Evolutionary conservation across 2,329 filamentous ascomycete genomes (phyloP).

Genomic region (Xylaria sp.): DNA sequence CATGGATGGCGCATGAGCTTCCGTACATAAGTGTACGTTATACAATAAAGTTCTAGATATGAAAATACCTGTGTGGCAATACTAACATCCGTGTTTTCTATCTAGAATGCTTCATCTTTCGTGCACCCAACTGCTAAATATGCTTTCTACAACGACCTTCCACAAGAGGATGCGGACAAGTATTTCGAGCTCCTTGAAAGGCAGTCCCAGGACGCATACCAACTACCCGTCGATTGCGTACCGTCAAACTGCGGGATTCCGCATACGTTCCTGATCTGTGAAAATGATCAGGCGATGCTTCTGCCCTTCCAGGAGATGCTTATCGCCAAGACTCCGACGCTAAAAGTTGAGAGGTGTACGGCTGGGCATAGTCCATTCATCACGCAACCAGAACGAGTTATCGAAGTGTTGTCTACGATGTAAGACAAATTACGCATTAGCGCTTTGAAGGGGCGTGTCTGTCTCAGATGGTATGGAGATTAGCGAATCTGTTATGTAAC

Average conservation of each 20-base stretch:
- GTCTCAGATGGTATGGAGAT: background rate
- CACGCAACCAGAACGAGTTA: constrained; percentile 29
- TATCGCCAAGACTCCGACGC: constrained; percentile 24
- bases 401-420: constrained; percentile 30
- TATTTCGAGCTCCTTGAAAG: constrained; percentile 28
- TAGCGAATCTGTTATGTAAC: background rate
- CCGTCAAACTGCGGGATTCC: constrained; percentile 33
- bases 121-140: constrained; percentile 27
- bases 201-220: constrained; percentile 32
- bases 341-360: constrained; percentile 27
- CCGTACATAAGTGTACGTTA: constrained; percentile 23
- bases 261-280: constrained; percentile 34
- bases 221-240: constrained; percentile 24
- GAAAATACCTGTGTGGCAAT: background rate
- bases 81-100: background rate
- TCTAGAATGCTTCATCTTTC: constrained; percentile 29
- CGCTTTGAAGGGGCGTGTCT: background rate
- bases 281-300: constrained; percentile 31
- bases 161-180: constrained; percentile 25
- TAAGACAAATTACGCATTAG: background rate
- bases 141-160: constrained; percentile 29
- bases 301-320: constrained; percentile 30
- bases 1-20: constrained; percentile 23
- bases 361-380: constrained; percentile 34
- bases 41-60: background rate